Base-by-base conservation (phyloP, 129 eudicot genomes). In the Escallonia rubra region DNA sequence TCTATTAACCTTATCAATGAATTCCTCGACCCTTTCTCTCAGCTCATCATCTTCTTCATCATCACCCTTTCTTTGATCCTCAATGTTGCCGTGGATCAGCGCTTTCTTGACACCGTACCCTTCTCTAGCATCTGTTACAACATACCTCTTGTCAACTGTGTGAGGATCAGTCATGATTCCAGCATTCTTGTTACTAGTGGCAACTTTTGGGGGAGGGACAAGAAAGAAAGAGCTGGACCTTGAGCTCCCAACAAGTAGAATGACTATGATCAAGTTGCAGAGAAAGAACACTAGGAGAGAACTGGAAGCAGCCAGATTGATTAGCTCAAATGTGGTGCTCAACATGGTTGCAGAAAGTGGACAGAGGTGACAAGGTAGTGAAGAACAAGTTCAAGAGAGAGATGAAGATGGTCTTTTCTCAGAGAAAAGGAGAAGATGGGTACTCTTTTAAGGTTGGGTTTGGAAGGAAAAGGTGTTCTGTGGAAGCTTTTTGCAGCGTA, bases 1-100 rank as follows among this genome's bases (percentile, higher is more conserved):
- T 64, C 77, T 79, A 55, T 84, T 86, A 41, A 77, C 70, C 82
- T 78, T 90, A 9, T 80, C 76, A 43, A 90, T 90, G 58, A 90
- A 90, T 57, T 87, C 97, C 59, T 90, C 97, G 48, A 82, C 83
- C 70, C 86, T 80, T 73, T 64, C 74, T 69, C 87, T 78, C 46
- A 90, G 82, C 51, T 90, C 91, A 82, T 90, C 97, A 43, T 81
- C 90, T 4, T 66, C 73, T 10, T 70, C 80, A 10, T 74, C 80
- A 2, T 72, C 63, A 3, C 70, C 70, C 2, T 65, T 4, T 82
- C 79, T 39, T 67, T 42, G 12, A 14, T 66, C 9, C 13, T 65
- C 66, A 16, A 64, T 72, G 39, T 13, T 51, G 10, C 70, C 41
- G 4, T 10, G 7, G 38, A 5, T 43, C 59, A 58, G 42, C 13